These are phyloP conservation scores for Naganishia albida DNA, from an alignment of 1,284 basidiomycete species.

Conservation along the genomic window DNA sequence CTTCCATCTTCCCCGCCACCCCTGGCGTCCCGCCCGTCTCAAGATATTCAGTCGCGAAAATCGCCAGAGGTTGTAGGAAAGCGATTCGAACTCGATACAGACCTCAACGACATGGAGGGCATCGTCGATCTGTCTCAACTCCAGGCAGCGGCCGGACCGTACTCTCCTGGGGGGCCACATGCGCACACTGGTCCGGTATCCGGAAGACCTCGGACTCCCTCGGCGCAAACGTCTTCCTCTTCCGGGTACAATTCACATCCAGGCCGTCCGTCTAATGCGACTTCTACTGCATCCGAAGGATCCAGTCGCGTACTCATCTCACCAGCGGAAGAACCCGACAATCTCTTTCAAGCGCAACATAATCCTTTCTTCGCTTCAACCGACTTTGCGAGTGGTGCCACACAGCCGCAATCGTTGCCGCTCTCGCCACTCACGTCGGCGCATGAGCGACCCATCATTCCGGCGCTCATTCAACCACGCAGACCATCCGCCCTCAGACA, in stretches of 20 bases:
- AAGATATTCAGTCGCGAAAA: not conserved
- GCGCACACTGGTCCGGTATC: constrained; percentile 14
- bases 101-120: constrained; percentile 78
- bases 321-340: not conserved
- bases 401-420: constrained; percentile 32
- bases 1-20: not conserved
- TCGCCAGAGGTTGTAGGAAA: constrained; percentile 21
- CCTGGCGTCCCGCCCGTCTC: not conserved
- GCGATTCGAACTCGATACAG: constrained; percentile 68
- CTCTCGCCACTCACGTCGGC: constrained; percentile 44
- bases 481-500: constrained; percentile 51
- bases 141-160: not conserved
- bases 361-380: constrained; percentile 40
- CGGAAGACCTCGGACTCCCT: constrained; percentile 7
- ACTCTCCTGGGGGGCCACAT: constrained; percentile 1
- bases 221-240: constrained; percentile 6
- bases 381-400: not conserved
- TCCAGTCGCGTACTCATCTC: constrained; percentile 3
- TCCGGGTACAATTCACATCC: constrained; percentile 15
- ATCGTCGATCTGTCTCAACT: constrained; percentile 64
- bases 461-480: constrained; percentile 41
- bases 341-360: constrained; percentile 17
- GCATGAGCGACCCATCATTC: constrained; percentile 40
- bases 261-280: constrained; percentile 5
- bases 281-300: constrained; percentile 4